Conservation (phyloP, 768 basidiomycete species). For the Dacryopinax spathularia region DNA sequence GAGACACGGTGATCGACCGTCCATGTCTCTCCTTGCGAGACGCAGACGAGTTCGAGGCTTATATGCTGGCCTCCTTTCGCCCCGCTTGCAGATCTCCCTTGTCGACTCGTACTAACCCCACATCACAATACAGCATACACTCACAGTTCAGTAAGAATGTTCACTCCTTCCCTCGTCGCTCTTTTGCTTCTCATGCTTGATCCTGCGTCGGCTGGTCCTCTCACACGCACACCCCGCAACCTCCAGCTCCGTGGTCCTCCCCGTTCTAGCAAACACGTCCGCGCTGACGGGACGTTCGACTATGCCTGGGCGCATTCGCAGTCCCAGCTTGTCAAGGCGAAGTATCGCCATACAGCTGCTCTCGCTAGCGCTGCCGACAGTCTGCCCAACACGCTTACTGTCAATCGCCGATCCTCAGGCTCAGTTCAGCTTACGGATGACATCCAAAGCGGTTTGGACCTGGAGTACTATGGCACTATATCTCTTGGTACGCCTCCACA, state of each 20-base stretch:
- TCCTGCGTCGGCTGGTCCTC: not conserved
- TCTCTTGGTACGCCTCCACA: conserved; percentile 4
- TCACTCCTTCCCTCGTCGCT: not conserved
- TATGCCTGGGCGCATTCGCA: not conserved
- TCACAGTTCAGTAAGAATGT: not conserved
- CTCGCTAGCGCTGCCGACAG: not conserved
- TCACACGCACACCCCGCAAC: not conserved
- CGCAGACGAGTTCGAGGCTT: too few species aligned
- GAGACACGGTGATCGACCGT: too few species aligned
- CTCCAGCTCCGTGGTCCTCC: not conserved
- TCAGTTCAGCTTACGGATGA: not conserved
- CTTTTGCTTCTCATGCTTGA: not conserved
- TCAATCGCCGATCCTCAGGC: not conserved
- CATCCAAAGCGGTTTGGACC: not conserved
- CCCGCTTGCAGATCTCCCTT: too few species aligned
- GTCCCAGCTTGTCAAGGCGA: not conserved
- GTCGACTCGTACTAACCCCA: not conserved
- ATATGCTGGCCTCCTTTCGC: too few species aligned
- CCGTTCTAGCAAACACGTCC: not conserved
- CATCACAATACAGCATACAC: not conserved
- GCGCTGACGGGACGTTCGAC: not conserved
- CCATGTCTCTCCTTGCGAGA: too few species aligned
- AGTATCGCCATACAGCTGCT: not conserved
- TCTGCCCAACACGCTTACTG: not conserved
- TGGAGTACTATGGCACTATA: not conserved